Base-by-base conservation (phyloP, 1,284 basidiomycete species). In the Exobasidium cylindrosporum region DNA sequence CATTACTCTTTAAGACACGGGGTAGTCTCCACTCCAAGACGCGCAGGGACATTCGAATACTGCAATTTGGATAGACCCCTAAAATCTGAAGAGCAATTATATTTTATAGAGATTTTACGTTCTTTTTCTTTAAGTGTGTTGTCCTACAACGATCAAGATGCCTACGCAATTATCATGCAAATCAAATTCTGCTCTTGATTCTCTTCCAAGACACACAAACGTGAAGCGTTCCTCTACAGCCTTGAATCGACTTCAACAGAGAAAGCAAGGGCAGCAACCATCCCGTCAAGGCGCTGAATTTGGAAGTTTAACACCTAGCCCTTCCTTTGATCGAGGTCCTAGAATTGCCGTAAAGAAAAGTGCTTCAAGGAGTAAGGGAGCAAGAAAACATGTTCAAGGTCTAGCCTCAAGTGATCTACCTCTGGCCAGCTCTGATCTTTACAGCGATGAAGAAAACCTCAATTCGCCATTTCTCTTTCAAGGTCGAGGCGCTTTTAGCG, bases 181-280 rank as follows among this genome's bases (percentile, higher is more conserved):
- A 35, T 55, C 53, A 40, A 45, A 46, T 24, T 31, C 57, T 10
- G 57, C 57, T 3, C 32, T 50, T 17, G 57, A 58, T 29, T 58
- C 57, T 2, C 29, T 58, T 30, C 57, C 57, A 2, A 32, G 57
- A n/a, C 21, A 55, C 23, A 3, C 31, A 4, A 55, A 55, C 17
- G 53, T 29, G 13, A 26, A 31, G 24, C 21, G 53, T 14, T 40
- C 53, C 3, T 26, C 24, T 13, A 55, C 32, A n/a, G 53, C 53
- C 14, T 44, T 55, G 23, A 35, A 55, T 44, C n/a, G 40, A 14
- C 30, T 55, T 30, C 53, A 55, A 28, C 53, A 55, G 26, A 21
- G 29, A 44, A 35, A 31, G 31, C 24, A 30, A 4, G 17, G 26
- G 21, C 6, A 10, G 10, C 6, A 54, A n/a, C n/a, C 26, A 55